Evolutionary conservation across 352 stramenopile species (phyloP).

Genomic region (Phytopythium chamaehyphon): DNA sequence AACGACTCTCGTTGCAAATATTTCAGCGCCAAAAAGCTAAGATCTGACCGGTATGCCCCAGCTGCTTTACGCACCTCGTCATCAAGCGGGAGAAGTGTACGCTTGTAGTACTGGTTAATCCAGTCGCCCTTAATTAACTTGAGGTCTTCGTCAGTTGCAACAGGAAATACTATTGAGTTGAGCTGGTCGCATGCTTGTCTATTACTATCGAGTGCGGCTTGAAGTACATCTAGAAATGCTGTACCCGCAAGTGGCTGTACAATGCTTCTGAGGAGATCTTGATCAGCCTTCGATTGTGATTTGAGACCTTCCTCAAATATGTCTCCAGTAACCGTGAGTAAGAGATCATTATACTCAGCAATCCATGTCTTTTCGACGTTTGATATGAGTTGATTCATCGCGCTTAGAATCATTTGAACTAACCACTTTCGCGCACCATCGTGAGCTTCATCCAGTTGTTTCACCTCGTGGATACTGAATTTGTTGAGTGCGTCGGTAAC

Average conservation of each 20-base stretch:
- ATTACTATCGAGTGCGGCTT: constrained; percentile 27
- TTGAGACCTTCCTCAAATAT: no score
- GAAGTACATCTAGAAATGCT: constrained; percentile 23
- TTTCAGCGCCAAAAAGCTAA: constrained; percentile 18
- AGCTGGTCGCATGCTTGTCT: constrained; percentile 37
- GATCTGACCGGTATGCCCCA: constrained; percentile 13
- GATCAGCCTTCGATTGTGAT: no score
- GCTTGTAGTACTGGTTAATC: constrained; percentile 15
- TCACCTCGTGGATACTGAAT: constrained; percentile 25
- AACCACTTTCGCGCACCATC: constrained; percentile 43
- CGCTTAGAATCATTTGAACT: constrained; percentile 1
- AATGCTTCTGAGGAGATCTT: no score
- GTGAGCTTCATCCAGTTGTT: constrained; percentile 28
- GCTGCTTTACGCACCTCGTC: constrained; percentile 21
- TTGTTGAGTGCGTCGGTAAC: constrained; percentile 36
- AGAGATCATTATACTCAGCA: no score
- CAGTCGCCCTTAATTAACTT: constrained; percentile 11
- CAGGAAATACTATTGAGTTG: constrained; percentile 36
- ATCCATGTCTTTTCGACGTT: no score
- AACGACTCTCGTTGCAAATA: constrained; percentile 33
- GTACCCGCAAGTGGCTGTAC: no score
- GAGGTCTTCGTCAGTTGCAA: constrained; percentile 37
- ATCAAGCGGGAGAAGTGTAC: constrained; percentile 31
- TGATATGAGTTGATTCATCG: no score
- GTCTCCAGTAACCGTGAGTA: no score